phyloP scores from a whole-genome alignment of 306 rosid genomes.

The Glycyrrhiza uralensis region DNA sequence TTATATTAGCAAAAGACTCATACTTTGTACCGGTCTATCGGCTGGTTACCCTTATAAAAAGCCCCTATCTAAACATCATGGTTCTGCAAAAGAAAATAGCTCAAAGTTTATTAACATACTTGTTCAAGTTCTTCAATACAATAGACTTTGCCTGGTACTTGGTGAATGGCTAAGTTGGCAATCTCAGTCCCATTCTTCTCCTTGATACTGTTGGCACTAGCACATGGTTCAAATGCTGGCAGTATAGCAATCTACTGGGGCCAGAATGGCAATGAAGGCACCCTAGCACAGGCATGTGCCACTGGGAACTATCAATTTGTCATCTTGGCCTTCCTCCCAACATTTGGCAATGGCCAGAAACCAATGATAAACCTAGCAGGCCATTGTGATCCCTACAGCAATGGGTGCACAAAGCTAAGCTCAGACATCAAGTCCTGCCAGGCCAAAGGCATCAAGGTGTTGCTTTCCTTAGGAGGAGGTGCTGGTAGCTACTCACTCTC shows the following conservation, averaged over 20 bases:
- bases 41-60: conserved; percentile 24
- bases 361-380: conserved; percentile 42
- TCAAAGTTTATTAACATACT: neutral
- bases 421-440: conserved; percentile 38
- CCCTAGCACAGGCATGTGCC: conserved; percentile 28
- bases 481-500: conserved; percentile 33
- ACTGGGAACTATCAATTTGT: conserved; percentile 36
- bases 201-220: conserved; percentile 18
- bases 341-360: conserved; percentile 39
- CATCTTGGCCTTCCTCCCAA: conserved; percentile 38
- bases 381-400: conserved; percentile 33
- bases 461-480: conserved; percentile 47
- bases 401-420: conserved; percentile 28
- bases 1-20: no score
- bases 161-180: conserved; percentile 22
- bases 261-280: conserved; percentile 34
- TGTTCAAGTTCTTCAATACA: no score
- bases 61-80: conserved; percentile 1
- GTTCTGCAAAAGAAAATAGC: neutral
- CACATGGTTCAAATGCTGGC: conserved; percentile 28
- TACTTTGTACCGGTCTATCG: no score
- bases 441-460: conserved; percentile 37
- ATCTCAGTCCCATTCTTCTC: conserved; percentile 17
- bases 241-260: conserved; percentile 44
- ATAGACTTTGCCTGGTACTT: neutral